Conservation (phyloP, 768 basidiomycete genomes). For the Hortiboletus flavorubellus region DNA sequence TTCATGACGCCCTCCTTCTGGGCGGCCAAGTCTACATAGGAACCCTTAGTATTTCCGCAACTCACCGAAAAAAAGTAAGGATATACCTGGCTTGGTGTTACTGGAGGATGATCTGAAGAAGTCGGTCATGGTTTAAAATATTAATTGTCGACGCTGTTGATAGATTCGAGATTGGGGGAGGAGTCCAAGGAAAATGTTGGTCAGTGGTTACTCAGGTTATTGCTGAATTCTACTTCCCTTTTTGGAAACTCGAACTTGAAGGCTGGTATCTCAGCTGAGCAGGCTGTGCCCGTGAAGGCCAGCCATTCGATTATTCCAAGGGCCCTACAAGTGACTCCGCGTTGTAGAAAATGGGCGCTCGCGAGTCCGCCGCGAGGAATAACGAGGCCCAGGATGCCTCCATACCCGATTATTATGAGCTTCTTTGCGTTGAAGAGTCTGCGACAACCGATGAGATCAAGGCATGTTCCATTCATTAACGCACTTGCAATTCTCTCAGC, state of each 20-base stretch:
- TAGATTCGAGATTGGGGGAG: neutral
- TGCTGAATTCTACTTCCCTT: neutral
- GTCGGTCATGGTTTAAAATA: constrained; percentile 43
- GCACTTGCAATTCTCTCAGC: constrained; percentile 1
- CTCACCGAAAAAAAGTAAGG: neutral
- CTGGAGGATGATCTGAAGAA: constrained; percentile 43
- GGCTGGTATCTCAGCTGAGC: too few relatives aligned
- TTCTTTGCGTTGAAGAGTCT: constrained; percentile 76
- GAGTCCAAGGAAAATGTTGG: neutral
- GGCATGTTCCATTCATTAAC: constrained; percentile 36
- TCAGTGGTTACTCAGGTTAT: neutral
- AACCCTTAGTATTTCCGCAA: neutral
- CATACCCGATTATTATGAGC: constrained; percentile 71
- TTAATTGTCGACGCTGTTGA: neutral
- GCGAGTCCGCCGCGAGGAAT: constrained; percentile 53
- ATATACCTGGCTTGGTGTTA: constrained; percentile 25
- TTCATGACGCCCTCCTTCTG: constrained; percentile 52
- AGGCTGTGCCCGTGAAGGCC: too few relatives aligned
- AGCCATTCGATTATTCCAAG: neutral
- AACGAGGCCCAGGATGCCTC: constrained; percentile 23
- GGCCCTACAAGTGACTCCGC: neutral
- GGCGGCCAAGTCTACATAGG: constrained; percentile 33
- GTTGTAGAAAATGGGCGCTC: constrained; percentile 55
- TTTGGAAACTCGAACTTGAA: constrained; percentile 9
- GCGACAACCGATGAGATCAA: constrained; percentile 89